phyloP scores from a whole-genome alignment of 345 rosid genomes.

The Salix viminalis region DNA sequence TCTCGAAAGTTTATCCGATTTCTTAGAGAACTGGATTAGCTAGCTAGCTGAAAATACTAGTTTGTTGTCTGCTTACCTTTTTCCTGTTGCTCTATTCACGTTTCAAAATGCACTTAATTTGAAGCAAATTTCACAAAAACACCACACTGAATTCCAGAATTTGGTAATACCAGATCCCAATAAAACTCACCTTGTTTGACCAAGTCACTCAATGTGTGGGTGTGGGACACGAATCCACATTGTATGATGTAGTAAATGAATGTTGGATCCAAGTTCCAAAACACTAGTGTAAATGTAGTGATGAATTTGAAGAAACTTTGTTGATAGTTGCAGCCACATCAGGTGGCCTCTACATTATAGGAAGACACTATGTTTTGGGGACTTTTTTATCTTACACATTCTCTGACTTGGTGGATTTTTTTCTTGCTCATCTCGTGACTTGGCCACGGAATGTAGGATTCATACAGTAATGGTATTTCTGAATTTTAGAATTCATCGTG shows the following conservation, averaged over 20 bases:
- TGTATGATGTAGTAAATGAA: neutral
- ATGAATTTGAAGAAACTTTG: neutral
- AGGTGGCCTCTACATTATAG: neutral
- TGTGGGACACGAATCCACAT: neutral
- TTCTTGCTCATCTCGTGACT: neutral
- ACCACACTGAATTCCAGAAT: neutral
- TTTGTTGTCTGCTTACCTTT: neutral
- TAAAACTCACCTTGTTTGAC: neutral
- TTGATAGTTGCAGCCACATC: neutral
- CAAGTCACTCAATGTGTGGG: neutral
- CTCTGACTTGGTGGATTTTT: no score
- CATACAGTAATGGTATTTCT: neutral
- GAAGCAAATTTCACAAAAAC: neutral
- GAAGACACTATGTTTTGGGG: neutral
- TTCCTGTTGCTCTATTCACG: neutral
- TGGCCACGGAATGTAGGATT: neutral
- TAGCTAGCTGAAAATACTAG: neutral
- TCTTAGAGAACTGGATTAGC: neutral
- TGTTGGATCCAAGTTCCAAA: neutral
- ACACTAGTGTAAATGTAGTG: neutral
- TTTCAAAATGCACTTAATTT: neutral
- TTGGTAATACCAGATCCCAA: neutral
- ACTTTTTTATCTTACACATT: neutral
- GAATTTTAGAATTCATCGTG: neutral
- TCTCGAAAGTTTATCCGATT: neutral